These are phyloP conservation scores for Peronospora belbahrii DNA, from an alignment of 352 stramenopile genomes.

Conservation along the genomic window DNA sequence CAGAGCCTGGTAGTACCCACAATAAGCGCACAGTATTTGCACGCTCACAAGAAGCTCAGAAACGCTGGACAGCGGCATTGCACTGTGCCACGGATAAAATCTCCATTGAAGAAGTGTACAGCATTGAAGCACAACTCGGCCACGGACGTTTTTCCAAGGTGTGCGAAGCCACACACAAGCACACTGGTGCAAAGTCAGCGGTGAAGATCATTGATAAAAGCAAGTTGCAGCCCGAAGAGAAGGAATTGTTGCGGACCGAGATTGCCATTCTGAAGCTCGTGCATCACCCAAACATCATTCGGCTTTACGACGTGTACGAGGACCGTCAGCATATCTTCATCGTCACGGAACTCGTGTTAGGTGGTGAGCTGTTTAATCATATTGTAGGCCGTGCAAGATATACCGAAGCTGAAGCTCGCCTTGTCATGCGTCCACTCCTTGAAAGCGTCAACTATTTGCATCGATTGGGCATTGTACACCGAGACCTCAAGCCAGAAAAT, in stretches of 20 bases:
- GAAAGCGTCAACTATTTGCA: conserved; percentile 89
- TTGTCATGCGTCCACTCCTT: conserved; percentile 82
- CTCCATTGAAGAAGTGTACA: conserved; percentile 86
- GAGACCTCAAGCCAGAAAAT: conserved; percentile 86
- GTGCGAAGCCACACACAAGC: conserved; percentile 64
- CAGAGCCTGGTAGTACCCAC: conserved; percentile 49
- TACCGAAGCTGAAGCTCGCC: conserved; percentile 83
- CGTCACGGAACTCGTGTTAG: conserved; percentile 94
- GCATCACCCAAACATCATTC: conserved; percentile 84
- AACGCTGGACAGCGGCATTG: conserved; percentile 71
- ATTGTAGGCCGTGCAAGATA: conserved; percentile 88
- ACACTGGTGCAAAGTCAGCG: conserved; percentile 58
- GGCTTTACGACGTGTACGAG: conserved; percentile 88
- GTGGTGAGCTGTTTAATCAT: conserved; percentile 95
- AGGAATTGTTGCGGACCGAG: conserved; percentile 87
- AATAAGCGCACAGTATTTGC: conserved; percentile 83
- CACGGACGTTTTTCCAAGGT: conserved; percentile 86
- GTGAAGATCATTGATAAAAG: conserved; percentile 93
- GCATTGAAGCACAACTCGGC: conserved; percentile 83
- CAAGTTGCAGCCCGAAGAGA: conserved; percentile 81
- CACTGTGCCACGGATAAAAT: conserved; percentile 81
- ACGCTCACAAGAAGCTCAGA: conserved; percentile 59
- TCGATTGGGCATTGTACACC: conserved; percentile 86
- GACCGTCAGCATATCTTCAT: conserved; percentile 94
- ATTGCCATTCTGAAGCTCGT: conserved; percentile 93